phyloP scores from a whole-genome alignment of 2,329 filamentous ascomycete species.

The Sporothrix pallida region DNA sequence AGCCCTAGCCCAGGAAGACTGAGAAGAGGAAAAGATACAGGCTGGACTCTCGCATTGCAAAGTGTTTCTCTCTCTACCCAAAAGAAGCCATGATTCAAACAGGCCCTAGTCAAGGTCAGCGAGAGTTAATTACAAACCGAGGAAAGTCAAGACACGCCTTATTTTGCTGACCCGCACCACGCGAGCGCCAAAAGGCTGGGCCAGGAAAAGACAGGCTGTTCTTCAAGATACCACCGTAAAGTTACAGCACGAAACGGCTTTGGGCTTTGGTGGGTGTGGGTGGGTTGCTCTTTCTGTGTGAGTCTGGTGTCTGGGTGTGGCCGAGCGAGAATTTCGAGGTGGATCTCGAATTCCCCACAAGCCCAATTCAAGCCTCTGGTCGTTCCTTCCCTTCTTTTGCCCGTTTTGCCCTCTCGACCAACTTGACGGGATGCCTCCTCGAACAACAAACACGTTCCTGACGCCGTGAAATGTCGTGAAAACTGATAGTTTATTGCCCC shows the following conservation, averaged over 20 bases:
- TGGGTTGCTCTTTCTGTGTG: background rate
- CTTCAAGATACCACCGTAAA: conserved; percentile 1
- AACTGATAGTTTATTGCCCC: background rate
- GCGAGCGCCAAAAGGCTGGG: conserved; percentile 27
- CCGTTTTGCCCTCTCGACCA: background rate
- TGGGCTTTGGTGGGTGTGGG: background rate
- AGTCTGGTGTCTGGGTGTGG: background rate
- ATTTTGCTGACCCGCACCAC: conserved; percentile 29
- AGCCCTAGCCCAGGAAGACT: background rate
- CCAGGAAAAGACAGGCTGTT: background rate
- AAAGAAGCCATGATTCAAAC: background rate
- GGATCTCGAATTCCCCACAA: conserved; percentile 24
- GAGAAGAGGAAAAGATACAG: background rate
- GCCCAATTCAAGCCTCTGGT: background rate
- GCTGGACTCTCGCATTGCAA: background rate
- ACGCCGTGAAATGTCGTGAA: background rate
- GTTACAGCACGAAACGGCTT: conserved; percentile 9
- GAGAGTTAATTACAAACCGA: conserved; percentile 30
- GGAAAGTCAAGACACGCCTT: conserved; percentile 30
- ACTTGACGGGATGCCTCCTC: background rate
- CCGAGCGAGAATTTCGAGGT: conserved; percentile 26
- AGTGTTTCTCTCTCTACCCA: too few species aligned
- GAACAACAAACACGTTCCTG: background rate
- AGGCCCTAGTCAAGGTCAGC: too few species aligned
- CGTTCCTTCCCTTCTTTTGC: background rate